These are phyloP conservation scores for Bryoglossum gracile DNA, from an alignment of 495 filamentous ascomycete genomes.

Conservation along the genomic window DNA sequence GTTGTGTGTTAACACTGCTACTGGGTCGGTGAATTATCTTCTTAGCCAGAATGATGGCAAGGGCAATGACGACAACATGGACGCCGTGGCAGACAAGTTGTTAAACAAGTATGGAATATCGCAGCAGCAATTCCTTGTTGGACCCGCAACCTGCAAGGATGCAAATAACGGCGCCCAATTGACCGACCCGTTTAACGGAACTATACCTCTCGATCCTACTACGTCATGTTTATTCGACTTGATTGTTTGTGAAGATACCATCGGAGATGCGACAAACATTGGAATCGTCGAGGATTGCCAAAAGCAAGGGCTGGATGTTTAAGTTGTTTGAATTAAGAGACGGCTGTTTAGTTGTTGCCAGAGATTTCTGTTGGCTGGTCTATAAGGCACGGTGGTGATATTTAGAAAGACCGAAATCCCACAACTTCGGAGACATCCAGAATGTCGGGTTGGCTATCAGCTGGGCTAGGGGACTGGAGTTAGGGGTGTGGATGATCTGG, in stretches of 20 bases:
- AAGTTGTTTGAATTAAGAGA: background rate
- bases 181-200: background rate
- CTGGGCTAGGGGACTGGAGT: no score
- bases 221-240: background rate
- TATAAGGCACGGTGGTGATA: no score
- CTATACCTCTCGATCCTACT: background rate
- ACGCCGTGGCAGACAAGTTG: background rate
- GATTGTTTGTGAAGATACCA: background rate
- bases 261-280: background rate
- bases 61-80: background rate
- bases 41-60: background rate
- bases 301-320: background rate
- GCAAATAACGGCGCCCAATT: background rate
- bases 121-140: background rate
- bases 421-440: no score
- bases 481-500: no score
- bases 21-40: background rate
- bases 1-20: background rate
- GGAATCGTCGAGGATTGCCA: background rate
- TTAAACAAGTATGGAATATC: background rate
- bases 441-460: no score
- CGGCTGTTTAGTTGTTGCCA: background rate
- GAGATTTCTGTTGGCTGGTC: no score
- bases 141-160: background rate
- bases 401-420: no score